These are phyloP conservation scores for Macaranga tanarius DNA, from an alignment of 441 rosid species.

Conservation along the genomic window DNA sequence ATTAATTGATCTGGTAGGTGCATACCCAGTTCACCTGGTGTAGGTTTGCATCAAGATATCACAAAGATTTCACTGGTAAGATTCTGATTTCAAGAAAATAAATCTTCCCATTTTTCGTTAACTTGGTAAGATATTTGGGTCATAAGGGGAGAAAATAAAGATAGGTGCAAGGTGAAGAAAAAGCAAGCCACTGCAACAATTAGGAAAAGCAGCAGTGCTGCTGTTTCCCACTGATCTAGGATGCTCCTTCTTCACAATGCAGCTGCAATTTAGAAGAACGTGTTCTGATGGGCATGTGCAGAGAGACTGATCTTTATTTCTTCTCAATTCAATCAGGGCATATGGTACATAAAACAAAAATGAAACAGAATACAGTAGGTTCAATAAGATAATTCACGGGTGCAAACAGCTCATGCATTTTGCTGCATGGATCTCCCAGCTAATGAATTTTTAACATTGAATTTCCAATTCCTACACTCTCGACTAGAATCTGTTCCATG, in stretches of 20 bases:
- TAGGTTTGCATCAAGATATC: not conserved
- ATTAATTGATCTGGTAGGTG: not conserved
- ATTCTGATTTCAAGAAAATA: not conserved
- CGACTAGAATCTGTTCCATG: conserved; percentile 18
- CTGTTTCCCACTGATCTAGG: too few relatives aligned
- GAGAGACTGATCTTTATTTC: conserved; percentile 17
- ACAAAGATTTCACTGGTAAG: not conserved
- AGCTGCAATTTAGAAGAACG: too few relatives aligned
- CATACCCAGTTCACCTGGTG: not conserved
- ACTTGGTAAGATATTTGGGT: too few relatives aligned
- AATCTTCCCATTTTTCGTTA: too few relatives aligned
- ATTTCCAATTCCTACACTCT: conserved; percentile 24
- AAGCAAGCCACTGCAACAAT: too few relatives aligned
- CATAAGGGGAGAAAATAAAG: too few relatives aligned
- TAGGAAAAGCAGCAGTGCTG: too few relatives aligned
- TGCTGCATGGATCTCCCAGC: conserved; percentile 19
- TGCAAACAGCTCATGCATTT: conserved; percentile 10
- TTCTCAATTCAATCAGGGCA: conserved; percentile 14
- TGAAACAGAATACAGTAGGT: not conserved
- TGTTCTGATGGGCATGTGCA: not conserved
- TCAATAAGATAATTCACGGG: not conserved
- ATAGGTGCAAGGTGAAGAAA: too few relatives aligned
- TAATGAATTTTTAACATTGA: conserved; percentile 7
- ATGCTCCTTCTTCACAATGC: too few relatives aligned
- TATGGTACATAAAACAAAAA: conserved; percentile 10